Evolutionary conservation across 139 green algal genomes (phyloP).

Genomic region (Ettlia oleoabundans): DNA sequence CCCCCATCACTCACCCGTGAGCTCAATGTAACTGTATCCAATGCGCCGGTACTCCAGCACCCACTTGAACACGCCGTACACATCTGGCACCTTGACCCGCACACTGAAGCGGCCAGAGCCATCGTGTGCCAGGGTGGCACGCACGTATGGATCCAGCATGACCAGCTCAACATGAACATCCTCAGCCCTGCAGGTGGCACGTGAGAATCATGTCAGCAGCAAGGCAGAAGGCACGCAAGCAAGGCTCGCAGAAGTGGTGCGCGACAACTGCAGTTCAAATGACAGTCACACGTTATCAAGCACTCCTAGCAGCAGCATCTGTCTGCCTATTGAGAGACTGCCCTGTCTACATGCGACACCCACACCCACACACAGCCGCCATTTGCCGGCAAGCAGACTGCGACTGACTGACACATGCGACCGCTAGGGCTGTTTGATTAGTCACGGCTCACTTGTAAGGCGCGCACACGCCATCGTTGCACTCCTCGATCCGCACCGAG

Average conservation of each 20-base stretch:
- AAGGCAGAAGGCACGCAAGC: not conserved
- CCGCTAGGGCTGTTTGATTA: no score
- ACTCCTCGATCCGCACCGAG: conserved; percentile 76
- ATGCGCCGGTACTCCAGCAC: conserved; percentile 82
- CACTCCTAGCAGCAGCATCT: no score
- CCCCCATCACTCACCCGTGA: conserved; percentile 48
- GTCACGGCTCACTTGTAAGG: conserved; percentile 72
- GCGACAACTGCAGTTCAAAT: no score
- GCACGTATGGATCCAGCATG: conserved; percentile 95
- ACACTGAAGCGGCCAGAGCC: conserved; percentile 44
- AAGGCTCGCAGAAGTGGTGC: not conserved
- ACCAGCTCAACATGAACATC: conserved; percentile 94
- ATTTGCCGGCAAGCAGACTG: no score
- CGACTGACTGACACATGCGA: no score
- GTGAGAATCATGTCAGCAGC: not conserved
- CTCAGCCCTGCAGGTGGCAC: conserved; percentile 56
- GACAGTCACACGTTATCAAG: no score
- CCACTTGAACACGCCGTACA: conserved; percentile 99
- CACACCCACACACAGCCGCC: no score
- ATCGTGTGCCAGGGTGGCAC: conserved; percentile 73
- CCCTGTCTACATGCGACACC: no score
- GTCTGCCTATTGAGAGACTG: no score
- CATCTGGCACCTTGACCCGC: conserved; percentile 83
- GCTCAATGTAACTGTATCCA: conserved; percentile 80
- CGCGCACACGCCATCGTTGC: conserved; percentile 50